Evolutionary conservation across 2,329 filamentous ascomycete genomes (phyloP).

Genomic region (Calonectria honghensis): DNA sequence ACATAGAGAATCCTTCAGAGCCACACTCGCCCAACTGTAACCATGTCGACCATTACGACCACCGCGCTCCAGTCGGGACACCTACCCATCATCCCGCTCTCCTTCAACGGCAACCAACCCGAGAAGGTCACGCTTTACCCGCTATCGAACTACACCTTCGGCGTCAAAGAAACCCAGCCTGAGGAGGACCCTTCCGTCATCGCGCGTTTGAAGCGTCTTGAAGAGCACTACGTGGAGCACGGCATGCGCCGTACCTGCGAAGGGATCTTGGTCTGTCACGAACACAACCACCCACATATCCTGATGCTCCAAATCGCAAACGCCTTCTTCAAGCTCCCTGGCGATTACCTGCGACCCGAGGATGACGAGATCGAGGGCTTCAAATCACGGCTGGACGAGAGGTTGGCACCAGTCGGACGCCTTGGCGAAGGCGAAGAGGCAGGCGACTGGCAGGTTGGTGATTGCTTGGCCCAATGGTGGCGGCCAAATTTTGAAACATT

Average conservation of each 20-base stretch:
- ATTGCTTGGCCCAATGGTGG: slow-evolving; percentile 99
- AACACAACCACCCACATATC: slow-evolving; percentile 99
- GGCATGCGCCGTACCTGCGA: slow-evolving; percentile 99
- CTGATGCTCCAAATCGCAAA: slow-evolving; percentile 99
- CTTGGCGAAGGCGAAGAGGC: slow-evolving; percentile 91
- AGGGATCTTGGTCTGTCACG: slow-evolving; percentile 97
- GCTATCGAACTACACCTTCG: slow-evolving; percentile 98
- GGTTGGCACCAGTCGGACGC: slow-evolving; percentile 92
- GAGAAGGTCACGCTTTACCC: slow-evolving; percentile 93
- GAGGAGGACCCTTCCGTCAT: slow-evolving; percentile 98
- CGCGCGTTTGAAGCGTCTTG: slow-evolving; percentile 92
- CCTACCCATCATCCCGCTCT: slow-evolving; percentile 85
- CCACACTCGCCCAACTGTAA: slow-evolving; percentile 3
- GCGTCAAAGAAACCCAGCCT: slow-evolving; percentile 97
- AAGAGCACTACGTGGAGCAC: slow-evolving; percentile 93
- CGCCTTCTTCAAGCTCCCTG: slow-evolving; percentile 98
- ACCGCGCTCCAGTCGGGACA: slow-evolving; percentile 85
- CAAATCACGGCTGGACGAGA: slow-evolving; percentile 93
- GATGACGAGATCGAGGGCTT: slow-evolving; percentile 97
- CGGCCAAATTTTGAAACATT: slow-evolving; percentile 99
- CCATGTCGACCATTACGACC: slow-evolving; percentile 90
- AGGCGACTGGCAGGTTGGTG: slow-evolving; percentile 91
- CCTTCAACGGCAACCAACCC: slow-evolving; percentile 93
- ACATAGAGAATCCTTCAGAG: neutral
- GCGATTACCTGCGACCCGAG: slow-evolving; percentile 92